phyloP scores from a whole-genome alignment of 352 stramenopile species.

The Phytophthora litchii region DNA sequence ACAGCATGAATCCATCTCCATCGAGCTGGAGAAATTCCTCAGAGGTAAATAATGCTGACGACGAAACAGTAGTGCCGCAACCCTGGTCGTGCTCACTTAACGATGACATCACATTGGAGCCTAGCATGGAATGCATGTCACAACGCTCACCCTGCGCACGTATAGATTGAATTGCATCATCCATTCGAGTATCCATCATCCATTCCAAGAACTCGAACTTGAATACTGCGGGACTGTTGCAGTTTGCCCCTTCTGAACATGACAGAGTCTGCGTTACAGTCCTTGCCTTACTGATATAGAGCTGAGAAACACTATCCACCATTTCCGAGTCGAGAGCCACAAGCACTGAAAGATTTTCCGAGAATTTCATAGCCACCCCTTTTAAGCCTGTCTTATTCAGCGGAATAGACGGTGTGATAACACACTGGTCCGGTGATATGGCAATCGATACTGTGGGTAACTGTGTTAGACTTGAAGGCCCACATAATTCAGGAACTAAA shows the following conservation, averaged over 20 bases:
- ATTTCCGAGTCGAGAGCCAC: constrained; percentile 80
- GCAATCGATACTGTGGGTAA: constrained; percentile 62
- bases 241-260: constrained; percentile 77
- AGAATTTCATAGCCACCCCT: constrained; percentile 76
- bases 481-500: constrained; percentile 48
- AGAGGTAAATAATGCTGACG: constrained; percentile 27
- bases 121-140: constrained; percentile 75
- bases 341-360: constrained; percentile 80
- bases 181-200: constrained; percentile 71
- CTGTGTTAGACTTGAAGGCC: constrained; percentile 53
- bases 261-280: constrained; percentile 72
- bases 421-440: constrained; percentile 48
- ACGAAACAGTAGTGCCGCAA: background rate
- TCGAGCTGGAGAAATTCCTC: constrained; percentile 75
- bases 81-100: constrained; percentile 44
- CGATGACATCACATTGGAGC: constrained; percentile 52
- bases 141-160: constrained; percentile 67
- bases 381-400: constrained; percentile 76
- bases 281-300: constrained; percentile 79
- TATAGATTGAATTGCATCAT: constrained; percentile 74
- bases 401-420: constrained; percentile 61
- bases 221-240: constrained; percentile 64
- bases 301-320: constrained; percentile 71
- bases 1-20: constrained; percentile 70
- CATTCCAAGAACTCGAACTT: constrained; percentile 88